Base-by-base conservation (phyloP, 1,284 basidiomycete species). In the Exobasidium cylindrosporum region DNA sequence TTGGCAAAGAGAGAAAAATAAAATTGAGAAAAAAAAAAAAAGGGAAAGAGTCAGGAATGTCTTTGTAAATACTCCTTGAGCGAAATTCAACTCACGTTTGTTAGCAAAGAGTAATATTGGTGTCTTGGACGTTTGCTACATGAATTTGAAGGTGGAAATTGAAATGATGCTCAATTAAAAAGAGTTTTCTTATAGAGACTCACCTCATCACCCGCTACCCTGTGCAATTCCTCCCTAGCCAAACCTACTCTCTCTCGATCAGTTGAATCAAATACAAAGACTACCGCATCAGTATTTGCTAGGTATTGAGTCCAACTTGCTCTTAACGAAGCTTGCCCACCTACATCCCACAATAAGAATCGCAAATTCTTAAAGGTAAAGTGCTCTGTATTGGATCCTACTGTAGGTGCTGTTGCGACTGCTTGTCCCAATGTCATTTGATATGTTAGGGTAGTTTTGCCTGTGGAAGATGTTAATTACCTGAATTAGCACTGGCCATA, bases 381-480 rank as follows among this genome's bases (percentile, higher is more conserved):
- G n/a, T 46, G 29, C 23, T 63, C 74, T 46, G 70, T 81, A 59
- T 83, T 83, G 14, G 79, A 81, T 1, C 82, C 82, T 3, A 83
- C 82, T 4, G 83, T 84, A 10, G 83, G 83, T 1, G 83, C 83
- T 5, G 82, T 83, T 1, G 83, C 81, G 23, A 84, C 83, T 50
- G 83, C 83, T 23, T 82, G 80, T 32, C 83, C 83, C 69, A 83
- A 82, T 11, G 83, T 83, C 72, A 84, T 84, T 49, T 83, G 81
- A 69, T 84, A 84, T 58, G 83, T 79, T 26, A 83, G 80, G 1
- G 82, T 83, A 10, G 81, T 82, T 73, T 84, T 84, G 35, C 35
- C 35, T 40, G 30, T 11, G 30, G 14, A 11, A 29, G 23, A 17
- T 50, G 29, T 13, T 10, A 56, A 7, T n/a, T 1, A n/a, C 57